Evolutionary conservation across 2,329 filamentous ascomycete species (phyloP).

Genomic region (Ilyonectria robusta): DNA sequence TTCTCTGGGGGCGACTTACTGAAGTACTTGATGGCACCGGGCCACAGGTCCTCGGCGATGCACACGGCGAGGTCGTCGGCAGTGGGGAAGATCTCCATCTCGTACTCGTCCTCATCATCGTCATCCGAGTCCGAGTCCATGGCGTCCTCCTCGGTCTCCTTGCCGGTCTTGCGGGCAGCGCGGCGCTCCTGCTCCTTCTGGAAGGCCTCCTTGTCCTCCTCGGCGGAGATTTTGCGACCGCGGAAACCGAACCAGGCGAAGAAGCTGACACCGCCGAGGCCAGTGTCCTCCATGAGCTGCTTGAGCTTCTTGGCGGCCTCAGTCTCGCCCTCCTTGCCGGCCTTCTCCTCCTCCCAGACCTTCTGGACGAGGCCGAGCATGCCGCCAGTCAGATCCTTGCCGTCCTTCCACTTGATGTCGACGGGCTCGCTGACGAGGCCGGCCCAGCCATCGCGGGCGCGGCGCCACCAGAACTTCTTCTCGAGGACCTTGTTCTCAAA

Average conservation of each 20-base stretch:
- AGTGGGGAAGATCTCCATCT: conserved; percentile 88
- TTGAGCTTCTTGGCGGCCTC: conserved; percentile 65
- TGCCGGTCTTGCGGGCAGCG: conserved; percentile 63
- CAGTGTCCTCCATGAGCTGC: conserved; percentile 71
- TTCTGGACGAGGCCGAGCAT: conserved; percentile 81
- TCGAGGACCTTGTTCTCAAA: conserved; percentile 84
- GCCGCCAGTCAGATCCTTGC: conserved; percentile 86
- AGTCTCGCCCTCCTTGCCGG: conserved; percentile 60
- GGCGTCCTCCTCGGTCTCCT: conserved; percentile 60
- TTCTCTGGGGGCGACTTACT: conserved; percentile 69
- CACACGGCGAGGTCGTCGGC: conserved; percentile 87
- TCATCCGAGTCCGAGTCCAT: conserved; percentile 73
- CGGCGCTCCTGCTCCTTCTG: conserved; percentile 74
- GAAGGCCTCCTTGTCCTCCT: conserved; percentile 76
- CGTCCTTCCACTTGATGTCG: conserved; percentile 85
- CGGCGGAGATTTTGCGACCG: conserved; percentile 77
- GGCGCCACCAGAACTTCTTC: conserved; percentile 93
- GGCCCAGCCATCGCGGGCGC: conserved; percentile 75
- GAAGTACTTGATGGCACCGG: conserved; percentile 90
- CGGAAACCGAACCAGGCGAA: conserved; percentile 91
- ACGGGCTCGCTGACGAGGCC: conserved; percentile 92
- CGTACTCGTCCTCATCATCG: conserved; percentile 73
- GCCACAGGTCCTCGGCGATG: conserved; percentile 90
- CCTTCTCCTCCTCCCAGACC: conserved; percentile 73
- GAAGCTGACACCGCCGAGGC: conserved; percentile 80